These are phyloP conservation scores for Actinomortierella ambigua DNA, from an alignment of 371 early-diverging fungal genomes.

Conservation along the genomic window DNA sequence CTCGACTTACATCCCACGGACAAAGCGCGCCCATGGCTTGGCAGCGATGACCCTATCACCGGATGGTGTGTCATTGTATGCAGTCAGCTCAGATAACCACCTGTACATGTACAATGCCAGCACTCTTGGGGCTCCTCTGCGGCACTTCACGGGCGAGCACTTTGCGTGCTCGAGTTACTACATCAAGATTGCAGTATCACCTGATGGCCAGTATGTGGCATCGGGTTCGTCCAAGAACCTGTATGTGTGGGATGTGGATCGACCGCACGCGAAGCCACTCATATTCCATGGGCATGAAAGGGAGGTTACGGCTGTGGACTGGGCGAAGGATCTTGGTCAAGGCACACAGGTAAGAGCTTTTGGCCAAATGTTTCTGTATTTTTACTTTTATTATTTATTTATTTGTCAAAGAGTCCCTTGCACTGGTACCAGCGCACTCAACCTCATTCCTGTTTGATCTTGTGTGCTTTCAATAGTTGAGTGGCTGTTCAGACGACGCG, in stretches of 20 bases:
- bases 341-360: slow-evolving; percentile 32
- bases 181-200: slow-evolving; percentile 48
- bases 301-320: slow-evolving; percentile 49
- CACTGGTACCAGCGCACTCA: background rate
- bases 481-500: slow-evolving; percentile 45
- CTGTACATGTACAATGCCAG: slow-evolving; percentile 47
- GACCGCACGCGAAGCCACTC: slow-evolving; percentile 32
- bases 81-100: slow-evolving; percentile 48
- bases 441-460: background rate
- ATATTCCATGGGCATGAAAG: slow-evolving; percentile 47
- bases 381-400: background rate
- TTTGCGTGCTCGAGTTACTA: slow-evolving; percentile 50
- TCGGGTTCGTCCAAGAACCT: slow-evolving; percentile 47
- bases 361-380: background rate
- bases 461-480: slow-evolving; percentile 14
- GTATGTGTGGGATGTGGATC: slow-evolving; percentile 45
- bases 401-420: too few species aligned
- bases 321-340: slow-evolving; percentile 45
- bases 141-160: slow-evolving; percentile 23
- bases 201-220: slow-evolving; percentile 45
- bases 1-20: slow-evolving; percentile 35
- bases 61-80: slow-evolving; percentile 25
- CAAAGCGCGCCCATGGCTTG: slow-evolving; percentile 51
- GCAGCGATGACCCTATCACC: slow-evolving; percentile 36
- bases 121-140: slow-evolving; percentile 30